Evolutionary conservation across 2,329 filamentous ascomycete genomes (phyloP), one percentile per base, ranked within the genome.

Genomic region (Bipolaris gigantea): DNA sequence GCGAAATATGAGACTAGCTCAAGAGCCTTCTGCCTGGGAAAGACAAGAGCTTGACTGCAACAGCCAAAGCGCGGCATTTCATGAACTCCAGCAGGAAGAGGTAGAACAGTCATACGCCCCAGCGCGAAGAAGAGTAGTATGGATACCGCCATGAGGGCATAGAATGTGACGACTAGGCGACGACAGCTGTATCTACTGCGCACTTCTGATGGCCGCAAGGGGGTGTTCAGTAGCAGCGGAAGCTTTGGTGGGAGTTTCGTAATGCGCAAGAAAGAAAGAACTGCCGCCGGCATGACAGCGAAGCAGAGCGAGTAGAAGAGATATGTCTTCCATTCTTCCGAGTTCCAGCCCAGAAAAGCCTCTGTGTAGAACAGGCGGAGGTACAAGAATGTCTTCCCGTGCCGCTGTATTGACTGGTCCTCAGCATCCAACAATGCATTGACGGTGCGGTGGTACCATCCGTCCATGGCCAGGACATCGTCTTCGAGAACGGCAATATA

Each of bases 361-460:
- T 80, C 77, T 0, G 76, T 78, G 53, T 78, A 79, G 65, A 80
- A 80, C 11, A 80, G 66, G 2, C 77, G 76, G 15, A 80, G 67
- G 58, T 80, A 79, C 5, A 79, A 62, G 57, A 73, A 75, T 21
- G 70, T 55, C 8, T 62, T 63, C 4, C 59, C 58, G 13, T 56
- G 61, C 34, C 51, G 54, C 25, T 64, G 44, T 10, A 55, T 57
- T n/a, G 66, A 69, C 46, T 73, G 62, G 27, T 55, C 56, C 50
- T 77, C 71, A 5, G 71, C 72, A 32, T 63, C 56, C 13, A 66
- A 57, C 23, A 79, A 57, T 0, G 72, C 77, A 5, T 65, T 54
- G 38, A 75, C 63, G 0, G 75, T 75, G 5, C 76, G 73, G 40
- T 75, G 67, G 57, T 76, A 79, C 79, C 79, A 81, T 9, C 78